Base-by-base conservation (phyloP, 805 yeast genomes). In the Yarrowia divulgata region DNA sequence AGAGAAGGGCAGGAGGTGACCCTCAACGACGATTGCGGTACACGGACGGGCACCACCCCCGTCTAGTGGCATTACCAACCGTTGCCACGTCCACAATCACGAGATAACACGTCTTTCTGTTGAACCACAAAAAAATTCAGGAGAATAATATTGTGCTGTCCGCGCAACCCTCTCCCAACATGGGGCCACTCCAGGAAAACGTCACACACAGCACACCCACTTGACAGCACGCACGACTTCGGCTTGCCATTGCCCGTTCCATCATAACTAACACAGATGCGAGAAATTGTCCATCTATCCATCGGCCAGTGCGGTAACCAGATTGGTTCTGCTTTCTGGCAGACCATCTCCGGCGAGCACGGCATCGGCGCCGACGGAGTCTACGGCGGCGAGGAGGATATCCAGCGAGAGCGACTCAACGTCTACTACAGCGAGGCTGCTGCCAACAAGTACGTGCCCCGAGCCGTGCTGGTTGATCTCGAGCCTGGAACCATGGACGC, bases 271-370 rank as follows among this genome's bases (percentile, higher is more conserved):
- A 63, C 68, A 23, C 68, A 63, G 68, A 63, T 63, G 68, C 40
- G 68, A 63, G 68, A 63, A 63, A 63, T 63, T 63, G 68, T 93
- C 81, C 98, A 93, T 82, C 86, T 93, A 81, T 93, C 98, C 70
- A 90, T 97, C 70, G 98, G 98, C 81, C 98, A 93, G 84, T 93
- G 98, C 87, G 97, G 98, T 88, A 93, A 93, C 87, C 98, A 93
- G 83, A 92, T 93, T 75, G 91, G 79, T 19, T 75, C 78, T 45
- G 80, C 83, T 18, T 79, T 81, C 72, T 84, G 79, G 83, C 77
- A 79, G 69, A 79, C 81, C 40, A 81, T 81, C 68, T 73, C 76
- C 69, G 76, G 71, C 37, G 83, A 81, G 72, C 83, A 81, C 69
- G 82, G 82, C 37, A 79, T 81, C 66, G 81, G 79, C 71, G 71